phyloP scores from a whole-genome alignment of 2,329 filamentous ascomycete genomes.

The Trichoderma aggressivum region DNA sequence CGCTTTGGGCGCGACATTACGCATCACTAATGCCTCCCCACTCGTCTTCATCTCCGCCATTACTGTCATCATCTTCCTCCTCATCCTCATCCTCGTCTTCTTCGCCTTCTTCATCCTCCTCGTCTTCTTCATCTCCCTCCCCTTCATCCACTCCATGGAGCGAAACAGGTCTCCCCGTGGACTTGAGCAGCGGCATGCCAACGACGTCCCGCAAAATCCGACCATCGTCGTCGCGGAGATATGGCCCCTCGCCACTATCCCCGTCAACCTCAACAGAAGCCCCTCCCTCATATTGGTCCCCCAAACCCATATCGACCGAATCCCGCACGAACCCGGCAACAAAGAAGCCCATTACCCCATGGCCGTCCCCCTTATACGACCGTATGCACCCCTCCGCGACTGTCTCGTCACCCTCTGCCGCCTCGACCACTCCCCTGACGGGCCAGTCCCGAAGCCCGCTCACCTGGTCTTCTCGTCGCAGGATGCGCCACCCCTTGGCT shows the following conservation, averaged over 20 bases:
- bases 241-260: slow-evolving; percentile 43
- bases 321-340: slow-evolving; percentile 72
- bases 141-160: slow-evolving; percentile 25
- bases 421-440: slow-evolving; percentile 56
- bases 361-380: slow-evolving; percentile 74
- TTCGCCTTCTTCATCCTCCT: slow-evolving; percentile 22
- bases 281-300: not conserved
- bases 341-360: slow-evolving; percentile 93
- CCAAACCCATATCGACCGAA: slow-evolving; percentile 10
- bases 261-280: not conserved
- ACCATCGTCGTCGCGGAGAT: slow-evolving; percentile 54
- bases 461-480: slow-evolving; percentile 69
- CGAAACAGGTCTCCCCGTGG: slow-evolving; percentile 32
- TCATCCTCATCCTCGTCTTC: slow-evolving; percentile 17
- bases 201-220: slow-evolving; percentile 44
- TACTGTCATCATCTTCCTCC: slow-evolving; percentile 6
- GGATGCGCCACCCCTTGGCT: slow-evolving; percentile 71
- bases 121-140: slow-evolving; percentile 28
- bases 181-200: slow-evolving; percentile 38
- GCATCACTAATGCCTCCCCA: slow-evolving; percentile 18
- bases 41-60: slow-evolving; percentile 15
- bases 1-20: not conserved
- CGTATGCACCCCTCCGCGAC: slow-evolving; percentile 75
- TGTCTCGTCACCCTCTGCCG: slow-evolving; percentile 46
- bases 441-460: slow-evolving; percentile 73